Base-by-base conservation (phyloP, 192 early-diverging fungal species). In the Cladochytrium replicatum region DNA sequence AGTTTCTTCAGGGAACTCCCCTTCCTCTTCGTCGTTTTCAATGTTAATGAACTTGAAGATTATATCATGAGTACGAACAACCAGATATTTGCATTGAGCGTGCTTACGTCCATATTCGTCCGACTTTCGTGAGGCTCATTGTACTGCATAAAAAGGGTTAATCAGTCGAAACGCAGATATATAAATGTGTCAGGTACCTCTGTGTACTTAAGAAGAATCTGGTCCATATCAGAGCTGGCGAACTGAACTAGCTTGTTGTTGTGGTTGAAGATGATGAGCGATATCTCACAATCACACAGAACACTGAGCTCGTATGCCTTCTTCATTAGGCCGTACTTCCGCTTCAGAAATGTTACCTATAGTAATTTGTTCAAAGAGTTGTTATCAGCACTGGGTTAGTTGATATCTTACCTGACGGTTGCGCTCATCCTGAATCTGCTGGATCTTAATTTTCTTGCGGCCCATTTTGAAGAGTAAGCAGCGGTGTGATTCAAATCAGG, bases 291-390 rank as follows among this genome's bases (percentile, higher is more conserved):
- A 61, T 87, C 88, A 74, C 93, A 97, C 5, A 97, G 69, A 2
- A 95, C 88, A 46, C 80, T 84, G 22, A 97, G 78, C 61, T 97
- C 93, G 66, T 90, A 89, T 0, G 93, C 91, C 66, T 97, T 97
- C 64, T 97, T 97, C 80, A 95, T 87, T 48, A 97, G 71, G 8
- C 93, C 93, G 25, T 80, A 81, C 63, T 93, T 93, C 52, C 93
- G 75, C 71, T 97, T 97, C 39, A 87, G 70, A 66, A 97, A 95
- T 2, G 93, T 97, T 34, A 85, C 85, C 86, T 88, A 54, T 1
- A 41, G 1, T 27, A 29, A n/a, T 30, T 43, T 15, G 42, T 31
- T 26, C 22, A n/a, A 24, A 17, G 41, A 21, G 38, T 8, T 3
- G 30, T 22, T 6, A 2, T 45, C 24, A 5, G 30, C 15, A 27